Evolutionary conservation across 306 rosid species (phyloP), one percentile per base, ranked within the genome.

Genomic region (Cicer chorassanicum): DNA sequence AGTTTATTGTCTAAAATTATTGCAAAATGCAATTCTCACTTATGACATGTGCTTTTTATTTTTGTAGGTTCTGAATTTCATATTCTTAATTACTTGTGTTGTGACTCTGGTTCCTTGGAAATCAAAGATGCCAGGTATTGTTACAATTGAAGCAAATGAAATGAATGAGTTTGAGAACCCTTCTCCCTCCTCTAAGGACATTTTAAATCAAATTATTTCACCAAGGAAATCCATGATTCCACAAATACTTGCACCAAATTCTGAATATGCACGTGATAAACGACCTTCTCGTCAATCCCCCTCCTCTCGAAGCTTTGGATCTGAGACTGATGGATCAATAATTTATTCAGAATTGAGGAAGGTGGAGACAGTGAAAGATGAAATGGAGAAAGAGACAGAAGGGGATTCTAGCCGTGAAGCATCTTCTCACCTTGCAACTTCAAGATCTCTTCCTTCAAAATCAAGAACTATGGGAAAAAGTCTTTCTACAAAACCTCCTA

Each of bases 351-450:
- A 90, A 68, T 79, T 85, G 88, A 86, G 84, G 75, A 90, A 88
- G 82, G 83, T 87, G 65, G 96, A 94, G 87, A 88, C 83, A 75
- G 88, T 87, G 78, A 87, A 86, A 84, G 91, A 91, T 78, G 95
- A 82, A 67, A 85, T 80, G 69, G 70, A 68, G 42, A 88, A 82
- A 53, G 84, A 67, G 79, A 83, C 75, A 2, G 83, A 9, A 4
- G 73, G 71, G 78, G 80, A 84, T 66, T 87, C 84, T 72, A 73
- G 44, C 9, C 62, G 87, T 18, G 87, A 85, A 77, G 53, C 90
- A n/a, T 59, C 82, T 71, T 76, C 89, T 56, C 86, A 67, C 9
- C 66, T 89, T 71, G 77, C 79, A 50, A 82, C 80, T 79, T 2
- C 76, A n/a, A 87, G 65, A 70, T 71, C 82, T 54, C 75, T 48